Conservation (phyloP, 1,139 yeast genomes). For the Lodderomyces oxycetoniae region DNA sequence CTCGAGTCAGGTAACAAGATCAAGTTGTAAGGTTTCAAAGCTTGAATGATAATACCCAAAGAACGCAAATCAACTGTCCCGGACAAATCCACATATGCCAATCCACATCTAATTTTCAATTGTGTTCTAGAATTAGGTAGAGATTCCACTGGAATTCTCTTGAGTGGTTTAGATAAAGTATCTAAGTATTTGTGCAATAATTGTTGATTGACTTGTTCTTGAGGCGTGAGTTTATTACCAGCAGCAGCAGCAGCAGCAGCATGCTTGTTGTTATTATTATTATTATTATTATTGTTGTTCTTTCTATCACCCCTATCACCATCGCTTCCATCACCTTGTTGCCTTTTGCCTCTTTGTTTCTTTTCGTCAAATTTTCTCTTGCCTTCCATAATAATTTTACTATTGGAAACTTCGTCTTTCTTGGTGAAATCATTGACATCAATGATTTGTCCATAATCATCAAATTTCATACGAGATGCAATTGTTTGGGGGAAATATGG, state of each 20-base stretch:
- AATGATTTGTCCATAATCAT: conserved; percentile 81
- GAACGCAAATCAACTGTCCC: conserved; percentile 87
- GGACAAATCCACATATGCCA: conserved; percentile 75
- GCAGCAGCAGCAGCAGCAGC: too few species aligned
- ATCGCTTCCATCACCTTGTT: conserved; percentile 7
- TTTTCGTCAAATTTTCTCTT: conserved; percentile 30
- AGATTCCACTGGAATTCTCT: conserved; percentile 26
- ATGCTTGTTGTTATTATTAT: too few species aligned
- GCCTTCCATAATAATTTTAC: conserved; percentile 33
- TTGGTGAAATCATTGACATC: conserved; percentile 60
- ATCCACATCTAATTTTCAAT: conserved; percentile 59
- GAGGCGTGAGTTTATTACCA: conserved; percentile 38
- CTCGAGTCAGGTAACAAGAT: conserved; percentile 51
- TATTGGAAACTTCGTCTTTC: conserved; percentile 47
- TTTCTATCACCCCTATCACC: conserved; percentile 1
- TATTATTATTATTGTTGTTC: conserved; percentile 11
- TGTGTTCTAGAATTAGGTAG: conserved; percentile 22
- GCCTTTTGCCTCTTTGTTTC: conserved; percentile 18
- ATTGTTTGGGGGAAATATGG: conserved; percentile 53
- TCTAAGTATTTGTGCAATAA: conserved; percentile 48
- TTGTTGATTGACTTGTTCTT: conserved; percentile 41
- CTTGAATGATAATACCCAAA: conserved; percentile 69
- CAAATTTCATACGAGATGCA: conserved; percentile 49
- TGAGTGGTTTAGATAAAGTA: conserved; percentile 54
- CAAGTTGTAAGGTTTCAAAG: conserved; percentile 73